A percentile compares a stretch with the other conserved stretches of the same genome.
Conservation (phyloP, 1,139 yeast genomes). For the Magnusiomyces clavatus region DNA sequence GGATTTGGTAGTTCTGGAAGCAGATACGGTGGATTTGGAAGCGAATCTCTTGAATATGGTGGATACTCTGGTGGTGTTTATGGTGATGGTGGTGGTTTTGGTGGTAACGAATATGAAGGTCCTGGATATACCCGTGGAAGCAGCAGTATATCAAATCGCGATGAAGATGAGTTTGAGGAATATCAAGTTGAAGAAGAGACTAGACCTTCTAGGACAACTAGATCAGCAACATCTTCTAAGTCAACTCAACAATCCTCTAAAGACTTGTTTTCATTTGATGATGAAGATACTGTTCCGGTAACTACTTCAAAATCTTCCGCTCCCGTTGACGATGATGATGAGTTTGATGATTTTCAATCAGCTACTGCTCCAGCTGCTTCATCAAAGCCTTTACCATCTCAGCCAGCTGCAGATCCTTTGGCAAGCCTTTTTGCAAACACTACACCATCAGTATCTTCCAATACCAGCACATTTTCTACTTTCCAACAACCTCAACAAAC, state of each 20-base stretch:
- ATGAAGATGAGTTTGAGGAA: slow-evolving; percentile 49
- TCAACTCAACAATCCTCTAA: slow-evolving; percentile 19
- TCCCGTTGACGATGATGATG: slow-evolving; percentile 59
- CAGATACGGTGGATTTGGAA: slow-evolving; percentile 36
- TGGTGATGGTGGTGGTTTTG: slow-evolving; percentile 78
- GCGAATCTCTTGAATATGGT: slow-evolving; percentile 35
- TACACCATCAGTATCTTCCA: slow-evolving; percentile 15
- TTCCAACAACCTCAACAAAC: slow-evolving; percentile 2
- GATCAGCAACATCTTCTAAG: slow-evolving; percentile 13
- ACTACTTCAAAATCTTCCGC: slow-evolving; percentile 11
- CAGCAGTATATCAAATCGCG: neutral
- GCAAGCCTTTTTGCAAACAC: slow-evolving; percentile 20
- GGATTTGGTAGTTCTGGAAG: slow-evolving; percentile 36
- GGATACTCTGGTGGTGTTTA: slow-evolving; percentile 47
- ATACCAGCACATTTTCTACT: slow-evolving; percentile 17
- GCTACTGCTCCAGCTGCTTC: slow-evolving; percentile 38
- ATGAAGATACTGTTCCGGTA: slow-evolving; percentile 20
- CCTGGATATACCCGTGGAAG: slow-evolving; percentile 27
- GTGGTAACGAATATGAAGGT: slow-evolving; percentile 31
- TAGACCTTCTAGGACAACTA: slow-evolving; percentile 11
- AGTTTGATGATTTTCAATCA: slow-evolving; percentile 89
- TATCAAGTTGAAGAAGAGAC: slow-evolving; percentile 40
- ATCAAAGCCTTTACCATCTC: slow-evolving; percentile 19
- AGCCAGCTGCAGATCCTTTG: slow-evolving; percentile 17
- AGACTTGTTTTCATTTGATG: slow-evolving; percentile 51